Conservation (phyloP, 1,139 yeast species). For the Schwanniomyces etchellsii region DNA sequence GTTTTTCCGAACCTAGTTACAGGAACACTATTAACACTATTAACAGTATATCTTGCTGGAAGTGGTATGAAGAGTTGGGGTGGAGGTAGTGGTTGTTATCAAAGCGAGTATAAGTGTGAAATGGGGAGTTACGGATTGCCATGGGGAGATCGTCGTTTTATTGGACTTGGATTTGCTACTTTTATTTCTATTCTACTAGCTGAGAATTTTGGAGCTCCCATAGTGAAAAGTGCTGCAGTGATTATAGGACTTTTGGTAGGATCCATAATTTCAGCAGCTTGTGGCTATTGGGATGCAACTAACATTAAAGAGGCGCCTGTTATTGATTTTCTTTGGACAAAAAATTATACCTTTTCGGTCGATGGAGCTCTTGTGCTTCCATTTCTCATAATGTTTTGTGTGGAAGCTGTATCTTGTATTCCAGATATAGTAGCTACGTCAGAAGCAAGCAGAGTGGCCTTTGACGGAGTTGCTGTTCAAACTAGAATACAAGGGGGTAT, state of each 20-base stretch:
- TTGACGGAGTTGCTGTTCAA: constrained; percentile 75
- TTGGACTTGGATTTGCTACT: constrained; percentile 84
- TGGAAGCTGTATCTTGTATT: constrained; percentile 83
- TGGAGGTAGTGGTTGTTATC: constrained; percentile 79
- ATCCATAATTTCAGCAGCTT: constrained; percentile 86
- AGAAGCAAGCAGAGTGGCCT: constrained; percentile 80
- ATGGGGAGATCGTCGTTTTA: constrained; percentile 82
- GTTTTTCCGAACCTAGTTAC: constrained; percentile 87
- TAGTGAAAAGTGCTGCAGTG: constrained; percentile 90
- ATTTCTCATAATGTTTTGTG: constrained; percentile 72
- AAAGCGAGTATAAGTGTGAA: constrained; percentile 27
- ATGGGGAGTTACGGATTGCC: constrained; percentile 39
- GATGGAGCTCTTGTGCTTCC: constrained; percentile 86
- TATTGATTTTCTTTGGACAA: constrained; percentile 81
- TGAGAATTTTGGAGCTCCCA: constrained; percentile 90
- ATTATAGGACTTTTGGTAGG: constrained; percentile 79
- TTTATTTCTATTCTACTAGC: constrained; percentile 65
- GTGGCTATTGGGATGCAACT: constrained; percentile 66
- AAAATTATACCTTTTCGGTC: constrained; percentile 66
- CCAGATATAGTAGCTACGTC: constrained; percentile 92
- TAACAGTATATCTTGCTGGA: constrained; percentile 64
- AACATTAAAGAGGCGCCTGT: constrained; percentile 68
- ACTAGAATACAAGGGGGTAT: constrained; percentile 90
- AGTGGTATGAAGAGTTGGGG: constrained; percentile 80
- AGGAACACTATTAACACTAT: constrained; percentile 83